phyloP scores from a whole-genome alignment of 495 filamentous ascomycete species.

The Neurospora sp. region DNA sequence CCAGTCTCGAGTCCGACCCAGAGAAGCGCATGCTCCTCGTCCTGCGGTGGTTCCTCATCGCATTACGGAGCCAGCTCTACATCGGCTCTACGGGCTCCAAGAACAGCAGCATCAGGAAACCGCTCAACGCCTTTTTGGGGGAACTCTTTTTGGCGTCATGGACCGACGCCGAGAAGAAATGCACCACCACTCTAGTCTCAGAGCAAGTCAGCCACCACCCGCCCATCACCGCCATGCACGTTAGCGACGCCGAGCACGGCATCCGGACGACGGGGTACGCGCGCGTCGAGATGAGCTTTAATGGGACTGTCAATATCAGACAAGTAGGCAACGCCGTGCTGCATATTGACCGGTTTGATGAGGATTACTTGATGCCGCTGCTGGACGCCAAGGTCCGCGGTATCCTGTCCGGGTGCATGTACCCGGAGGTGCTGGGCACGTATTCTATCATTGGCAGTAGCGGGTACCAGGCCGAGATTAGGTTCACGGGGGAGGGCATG shows the following conservation, averaged over 20 bases:
- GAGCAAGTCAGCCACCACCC: slow-evolving; percentile 99
- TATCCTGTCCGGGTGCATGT: slow-evolving; percentile 31
- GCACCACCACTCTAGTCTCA: slow-evolving; percentile 89
- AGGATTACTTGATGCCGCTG: slow-evolving; percentile 41
- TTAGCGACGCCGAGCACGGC: slow-evolving; percentile 64
- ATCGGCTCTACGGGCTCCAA: slow-evolving; percentile 10
- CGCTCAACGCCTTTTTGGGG: slow-evolving; percentile 91
- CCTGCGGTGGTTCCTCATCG: slow-evolving; percentile 75
- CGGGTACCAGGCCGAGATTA: slow-evolving; percentile 28
- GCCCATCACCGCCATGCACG: slow-evolving; percentile 79
- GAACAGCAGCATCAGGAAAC: slow-evolving; percentile 46
- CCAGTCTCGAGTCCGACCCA: slow-evolving; percentile 57
- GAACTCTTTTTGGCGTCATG: slow-evolving; percentile 77
- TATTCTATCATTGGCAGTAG: slow-evolving; percentile 26
- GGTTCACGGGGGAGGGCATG: slow-evolving; percentile 29
- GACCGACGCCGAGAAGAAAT: slow-evolving; percentile 93
- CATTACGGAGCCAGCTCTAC: slow-evolving; percentile 68
- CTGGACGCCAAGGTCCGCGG: slow-evolving; percentile 36
- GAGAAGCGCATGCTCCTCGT: slow-evolving; percentile 66
- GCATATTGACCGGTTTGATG: slow-evolving; percentile 37
- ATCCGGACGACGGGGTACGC: slow-evolving; percentile 77
- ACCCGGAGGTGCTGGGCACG: slow-evolving; percentile 31
- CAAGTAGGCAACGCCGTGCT: slow-evolving; percentile 69
- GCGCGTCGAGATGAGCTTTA: slow-evolving; percentile 76
- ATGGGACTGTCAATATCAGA: slow-evolving; percentile 65